phyloP scores from a whole-genome alignment of 768 basidiomycete species.

The Austroboletus eburneus region DNA sequence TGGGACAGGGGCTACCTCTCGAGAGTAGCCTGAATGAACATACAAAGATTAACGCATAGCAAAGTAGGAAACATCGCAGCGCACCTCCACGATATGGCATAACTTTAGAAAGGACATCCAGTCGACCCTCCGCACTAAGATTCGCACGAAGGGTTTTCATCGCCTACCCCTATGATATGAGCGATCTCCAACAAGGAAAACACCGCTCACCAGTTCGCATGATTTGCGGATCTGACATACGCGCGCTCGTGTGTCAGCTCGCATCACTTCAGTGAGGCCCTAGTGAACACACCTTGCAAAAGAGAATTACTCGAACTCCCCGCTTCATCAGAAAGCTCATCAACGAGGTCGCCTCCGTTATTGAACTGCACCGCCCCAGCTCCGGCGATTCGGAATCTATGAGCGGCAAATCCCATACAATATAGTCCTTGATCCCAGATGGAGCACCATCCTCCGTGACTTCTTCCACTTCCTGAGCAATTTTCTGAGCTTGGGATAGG shows the following conservation, averaged over 20 bases:
- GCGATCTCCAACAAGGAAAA: not conserved
- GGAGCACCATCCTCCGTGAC: conserved; percentile 82
- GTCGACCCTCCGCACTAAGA: conserved; percentile 67
- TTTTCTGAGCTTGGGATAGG: not conserved
- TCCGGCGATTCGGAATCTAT: conserved; percentile 50
- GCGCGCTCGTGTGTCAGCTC: not conserved
- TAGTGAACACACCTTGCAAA: conserved; percentile 61
- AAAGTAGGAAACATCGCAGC: conserved; percentile 7
- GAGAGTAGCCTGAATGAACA: conserved; percentile 61
- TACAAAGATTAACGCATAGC: not conserved
- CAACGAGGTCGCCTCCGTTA: conserved; percentile 64
- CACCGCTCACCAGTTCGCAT: conserved; percentile 66
- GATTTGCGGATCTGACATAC: conserved; percentile 61
- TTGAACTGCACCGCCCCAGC: conserved; percentile 52
- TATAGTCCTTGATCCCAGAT: conserved; percentile 70
- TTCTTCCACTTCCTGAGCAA: conserved; percentile 50
- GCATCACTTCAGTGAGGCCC: not conserved
- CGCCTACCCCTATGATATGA: conserved; percentile 43
- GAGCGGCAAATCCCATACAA: conserved; percentile 71
- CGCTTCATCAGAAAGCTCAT: conserved; percentile 81
- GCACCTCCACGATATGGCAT: conserved; percentile 82
- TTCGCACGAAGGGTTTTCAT: conserved; percentile 75
- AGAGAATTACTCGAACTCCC: conserved; percentile 80
- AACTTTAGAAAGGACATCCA: conserved; percentile 71
- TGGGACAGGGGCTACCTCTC: conserved; percentile 41